These are phyloP conservation scores for Vanilla planifolia DNA, from an alignment of 106 monocot species.

Conservation along the genomic window DNA sequence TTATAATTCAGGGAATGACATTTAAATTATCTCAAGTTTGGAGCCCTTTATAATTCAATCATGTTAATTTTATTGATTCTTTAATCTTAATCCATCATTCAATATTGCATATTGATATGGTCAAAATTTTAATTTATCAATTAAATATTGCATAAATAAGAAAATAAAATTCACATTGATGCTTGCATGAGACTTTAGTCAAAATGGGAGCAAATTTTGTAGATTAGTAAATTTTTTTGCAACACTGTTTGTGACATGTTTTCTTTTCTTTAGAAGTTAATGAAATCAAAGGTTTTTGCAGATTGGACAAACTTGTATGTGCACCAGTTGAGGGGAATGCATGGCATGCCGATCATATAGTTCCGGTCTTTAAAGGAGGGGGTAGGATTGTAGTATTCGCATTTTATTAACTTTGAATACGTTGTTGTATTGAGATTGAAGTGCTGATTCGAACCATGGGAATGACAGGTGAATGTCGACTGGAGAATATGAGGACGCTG, in stretches of 20 bases:
- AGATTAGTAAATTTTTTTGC: background rate
- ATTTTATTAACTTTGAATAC: background rate
- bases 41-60: too few relatives aligned
- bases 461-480: conserved; percentile 71
- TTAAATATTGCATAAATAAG: too few relatives aligned
- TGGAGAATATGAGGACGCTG: conserved; percentile 95
- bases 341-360: conserved; percentile 97
- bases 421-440: background rate
- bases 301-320: conserved; percentile 67
- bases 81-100: too few relatives aligned
- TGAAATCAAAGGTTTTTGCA: conserved; percentile 14
- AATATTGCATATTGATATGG: too few relatives aligned
- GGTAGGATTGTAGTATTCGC: conserved; percentile 25
- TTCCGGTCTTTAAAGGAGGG: conserved; percentile 93
- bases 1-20: too few relatives aligned
- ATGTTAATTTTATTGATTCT: too few relatives aligned
- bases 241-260: background rate
- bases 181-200: too few relatives aligned
- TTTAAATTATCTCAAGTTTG: too few relatives aligned
- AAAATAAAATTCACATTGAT: too few relatives aligned
- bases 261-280: background rate
- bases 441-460: background rate
- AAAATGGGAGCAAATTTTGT: too few relatives aligned
- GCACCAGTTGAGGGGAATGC: conserved; percentile 92
- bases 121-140: too few relatives aligned